phyloP scores from a whole-genome alignment of 345 rosid genomes.

The Salix dunnii region DNA sequence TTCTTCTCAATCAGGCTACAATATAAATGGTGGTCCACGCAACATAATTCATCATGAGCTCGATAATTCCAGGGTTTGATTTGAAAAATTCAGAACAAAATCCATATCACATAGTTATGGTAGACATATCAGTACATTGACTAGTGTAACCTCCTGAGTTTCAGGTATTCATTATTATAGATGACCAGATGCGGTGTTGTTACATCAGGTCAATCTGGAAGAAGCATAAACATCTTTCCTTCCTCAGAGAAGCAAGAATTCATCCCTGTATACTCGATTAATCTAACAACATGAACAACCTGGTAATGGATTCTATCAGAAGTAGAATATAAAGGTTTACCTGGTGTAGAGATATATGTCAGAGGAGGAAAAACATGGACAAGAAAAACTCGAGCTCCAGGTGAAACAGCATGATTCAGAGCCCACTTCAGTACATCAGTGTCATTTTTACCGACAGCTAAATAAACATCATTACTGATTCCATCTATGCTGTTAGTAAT shows the following conservation, averaged over 20 bases:
- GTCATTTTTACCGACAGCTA: constrained; percentile 65
- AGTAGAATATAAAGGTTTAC: constrained; percentile 16
- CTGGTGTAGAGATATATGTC: constrained; percentile 50
- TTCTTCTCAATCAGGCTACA: not conserved
- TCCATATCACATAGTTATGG: not conserved
- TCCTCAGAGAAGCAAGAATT: not conserved
- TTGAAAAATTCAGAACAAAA: not conserved
- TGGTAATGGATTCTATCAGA: not conserved
- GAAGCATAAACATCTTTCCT: not conserved
- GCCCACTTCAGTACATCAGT: constrained; percentile 52
- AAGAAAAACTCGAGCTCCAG: constrained; percentile 48
- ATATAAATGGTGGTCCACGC: not conserved
- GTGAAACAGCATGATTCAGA: constrained; percentile 43
- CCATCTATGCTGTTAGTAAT: constrained; percentile 21
- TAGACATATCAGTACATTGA: not conserved
- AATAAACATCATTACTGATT: constrained; percentile 41
- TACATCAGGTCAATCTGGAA: not conserved
- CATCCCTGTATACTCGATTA: not conserved
- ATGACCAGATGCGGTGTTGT: not conserved
- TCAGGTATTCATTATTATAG: not conserved
- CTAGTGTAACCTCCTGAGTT: not conserved
- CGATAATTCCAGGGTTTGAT: not conserved
- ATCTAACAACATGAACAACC: no score
- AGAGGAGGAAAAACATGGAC: constrained; percentile 59
- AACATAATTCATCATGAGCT: no score